A percentile compares a stretch with the other conserved stretches of the same genome.
Evolutionary conservation across 2,329 filamentous ascomycete genomes (phyloP).

Genomic region (Lachnellula suecica): DNA sequence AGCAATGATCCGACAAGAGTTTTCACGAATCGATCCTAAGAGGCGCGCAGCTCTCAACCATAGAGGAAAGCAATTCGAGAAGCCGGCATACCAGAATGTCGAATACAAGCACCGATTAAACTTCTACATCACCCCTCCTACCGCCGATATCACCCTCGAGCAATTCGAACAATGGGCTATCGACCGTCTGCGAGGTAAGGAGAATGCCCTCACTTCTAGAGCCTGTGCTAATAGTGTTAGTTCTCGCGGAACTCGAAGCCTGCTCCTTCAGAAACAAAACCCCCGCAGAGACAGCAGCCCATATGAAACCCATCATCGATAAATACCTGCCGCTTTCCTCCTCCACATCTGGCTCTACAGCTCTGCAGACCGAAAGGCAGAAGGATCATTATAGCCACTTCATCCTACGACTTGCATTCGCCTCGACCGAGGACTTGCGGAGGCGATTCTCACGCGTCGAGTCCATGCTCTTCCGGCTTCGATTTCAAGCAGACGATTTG

Average conservation of each 20-base stretch:
- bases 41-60: slow-evolving; percentile 73
- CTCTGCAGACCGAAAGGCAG: slow-evolving; percentile 71
- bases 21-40: slow-evolving; percentile 52
- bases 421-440: slow-evolving; percentile 85
- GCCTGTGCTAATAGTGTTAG: slow-evolving; percentile 46
- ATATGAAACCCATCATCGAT: slow-evolving; percentile 83
- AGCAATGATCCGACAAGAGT: slow-evolving; percentile 34
- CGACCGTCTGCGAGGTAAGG: slow-evolving; percentile 75
- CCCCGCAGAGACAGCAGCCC: slow-evolving; percentile 74
- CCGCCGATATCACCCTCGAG: slow-evolving; percentile 91
- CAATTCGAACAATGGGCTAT: slow-evolving; percentile 99
- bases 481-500: slow-evolving; percentile 74
- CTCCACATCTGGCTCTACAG: slow-evolving; percentile 63
- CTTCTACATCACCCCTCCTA: slow-evolving; percentile 86
- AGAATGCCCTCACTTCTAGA: not conserved
- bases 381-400: slow-evolving; percentile 99
- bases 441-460: slow-evolving; percentile 84
- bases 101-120: slow-evolving; percentile 86
- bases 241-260: slow-evolving; percentile 85
- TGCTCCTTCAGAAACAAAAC: slow-evolving; percentile 93
- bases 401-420: slow-evolving; percentile 90
- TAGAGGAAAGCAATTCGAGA: slow-evolving; percentile 84
- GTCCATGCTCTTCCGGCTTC: slow-evolving; percentile 81
- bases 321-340: slow-evolving; percentile 82
- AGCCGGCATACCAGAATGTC: slow-evolving; percentile 71